Evolutionary conservation across 306 rosid species (phyloP).

Genomic region (Cotoneaster glaucophyllus): DNA sequence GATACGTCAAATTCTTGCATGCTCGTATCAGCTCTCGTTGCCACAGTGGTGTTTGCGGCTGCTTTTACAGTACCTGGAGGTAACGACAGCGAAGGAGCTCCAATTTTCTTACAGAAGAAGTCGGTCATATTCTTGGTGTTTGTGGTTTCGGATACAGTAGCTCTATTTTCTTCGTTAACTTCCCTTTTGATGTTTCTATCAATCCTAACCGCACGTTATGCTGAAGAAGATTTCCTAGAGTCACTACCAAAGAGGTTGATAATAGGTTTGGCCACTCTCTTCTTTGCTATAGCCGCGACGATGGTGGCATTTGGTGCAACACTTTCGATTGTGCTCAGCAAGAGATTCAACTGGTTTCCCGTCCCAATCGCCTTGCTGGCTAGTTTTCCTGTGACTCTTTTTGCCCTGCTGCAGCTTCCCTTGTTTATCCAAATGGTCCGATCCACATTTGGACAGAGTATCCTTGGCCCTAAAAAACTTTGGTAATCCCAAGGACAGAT

Average conservation of each 20-base stretch:
- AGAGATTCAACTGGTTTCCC: neutral
- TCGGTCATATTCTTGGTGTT: slow-evolving; percentile 27
- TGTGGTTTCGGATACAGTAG: slow-evolving; percentile 38
- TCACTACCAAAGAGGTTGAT: slow-evolving; percentile 35
- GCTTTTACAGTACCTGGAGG: slow-evolving; percentile 50
- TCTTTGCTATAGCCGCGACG: slow-evolving; percentile 31
- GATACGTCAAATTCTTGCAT: slow-evolving; percentile 47
- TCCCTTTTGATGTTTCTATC: slow-evolving; percentile 46
- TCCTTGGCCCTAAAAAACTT: neutral
- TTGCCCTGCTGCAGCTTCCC: slow-evolving; percentile 1
- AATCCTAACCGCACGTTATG: slow-evolving; percentile 24
- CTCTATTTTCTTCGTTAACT: slow-evolving; percentile 44
- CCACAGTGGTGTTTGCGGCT: slow-evolving; percentile 44
- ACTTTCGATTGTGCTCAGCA: neutral
- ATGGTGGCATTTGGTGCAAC: slow-evolving; percentile 35
- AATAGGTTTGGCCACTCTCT: slow-evolving; percentile 38
- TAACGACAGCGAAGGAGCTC: slow-evolving; percentile 32
- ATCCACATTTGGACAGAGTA: slow-evolving; percentile 2
- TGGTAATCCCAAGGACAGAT: neutral
- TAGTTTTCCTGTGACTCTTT: neutral
- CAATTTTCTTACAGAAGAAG: slow-evolving; percentile 24
- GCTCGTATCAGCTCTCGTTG: slow-evolving; percentile 52
- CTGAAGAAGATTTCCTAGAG: slow-evolving; percentile 43
- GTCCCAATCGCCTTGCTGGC: neutral
- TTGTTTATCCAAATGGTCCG: slow-evolving; percentile 3